These are phyloP conservation scores for Agrocybe pediades DNA, from an alignment of 768 basidiomycete species.

Conservation along the genomic window DNA sequence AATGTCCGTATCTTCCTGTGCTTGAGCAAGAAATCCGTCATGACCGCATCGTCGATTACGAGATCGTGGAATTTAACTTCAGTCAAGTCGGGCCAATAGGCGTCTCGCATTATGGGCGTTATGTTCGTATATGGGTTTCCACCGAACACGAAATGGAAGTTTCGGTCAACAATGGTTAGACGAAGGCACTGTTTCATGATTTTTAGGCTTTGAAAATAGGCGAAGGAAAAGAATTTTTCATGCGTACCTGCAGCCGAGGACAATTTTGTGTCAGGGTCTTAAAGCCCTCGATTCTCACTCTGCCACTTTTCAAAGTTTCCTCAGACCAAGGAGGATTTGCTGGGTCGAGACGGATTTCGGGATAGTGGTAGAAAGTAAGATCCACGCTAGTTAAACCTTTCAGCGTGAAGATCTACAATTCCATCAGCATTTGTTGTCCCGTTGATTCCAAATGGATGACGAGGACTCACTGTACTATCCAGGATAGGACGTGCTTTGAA, in stretches of 20 bases:
- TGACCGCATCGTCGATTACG: conserved; percentile 6
- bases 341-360: conserved; percentile 5
- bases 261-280: conserved; percentile 11
- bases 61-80: conserved; percentile 13
- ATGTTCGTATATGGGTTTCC: conserved; percentile 18
- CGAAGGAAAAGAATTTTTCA: background rate
- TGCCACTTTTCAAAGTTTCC: conserved; percentile 7
- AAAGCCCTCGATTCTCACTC: conserved; percentile 15
- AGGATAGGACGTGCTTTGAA: conserved; percentile 15
- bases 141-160: conserved; percentile 7
- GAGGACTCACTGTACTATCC: conserved; percentile 14
- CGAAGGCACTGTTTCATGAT: conserved; percentile 9
- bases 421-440: background rate
- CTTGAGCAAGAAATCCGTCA: conserved; percentile 12
- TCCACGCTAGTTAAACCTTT: conserved; percentile 15
- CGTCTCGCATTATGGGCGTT: conserved; percentile 7
- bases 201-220: background rate
- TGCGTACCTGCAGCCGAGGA: conserved; percentile 18
- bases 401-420: conserved; percentile 17
- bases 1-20: conserved; percentile 13
- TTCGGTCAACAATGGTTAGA: conserved; percentile 10
- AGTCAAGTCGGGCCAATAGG: conserved; percentile 7
- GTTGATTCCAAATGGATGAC: background rate
- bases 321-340: conserved; percentile 6
- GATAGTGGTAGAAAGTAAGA: conserved; percentile 13